Conservation (phyloP, 495 filamentous ascomycete species). For the Ramalina peruviana region DNA sequence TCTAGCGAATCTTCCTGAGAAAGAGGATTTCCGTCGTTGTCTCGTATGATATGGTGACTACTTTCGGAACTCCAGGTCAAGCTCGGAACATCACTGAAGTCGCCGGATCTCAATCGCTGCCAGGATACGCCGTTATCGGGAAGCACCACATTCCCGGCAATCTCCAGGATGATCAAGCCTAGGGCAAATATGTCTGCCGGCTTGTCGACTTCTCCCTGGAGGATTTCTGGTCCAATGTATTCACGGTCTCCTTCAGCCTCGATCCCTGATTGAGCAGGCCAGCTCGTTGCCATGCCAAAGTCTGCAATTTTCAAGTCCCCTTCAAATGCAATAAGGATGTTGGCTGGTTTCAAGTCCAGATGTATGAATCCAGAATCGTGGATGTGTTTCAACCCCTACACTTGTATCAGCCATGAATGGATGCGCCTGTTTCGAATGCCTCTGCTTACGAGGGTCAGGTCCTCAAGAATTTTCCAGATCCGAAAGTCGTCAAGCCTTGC, state of each 20-base stretch:
- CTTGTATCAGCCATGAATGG: slow-evolving; percentile 17
- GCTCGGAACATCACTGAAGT: slow-evolving; percentile 72
- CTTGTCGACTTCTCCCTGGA: slow-evolving; percentile 72
- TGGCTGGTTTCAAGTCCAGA: slow-evolving; percentile 89
- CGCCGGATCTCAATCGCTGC: slow-evolving; percentile 73
- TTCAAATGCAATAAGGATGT: slow-evolving; percentile 81
- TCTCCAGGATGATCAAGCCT: slow-evolving; percentile 86
- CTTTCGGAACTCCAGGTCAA: slow-evolving; percentile 65
- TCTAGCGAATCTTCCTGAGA: slow-evolving; percentile 34
- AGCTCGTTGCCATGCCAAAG: slow-evolving; percentile 79
- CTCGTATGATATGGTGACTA: slow-evolving; percentile 43
- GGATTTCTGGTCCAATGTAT: slow-evolving; percentile 86
- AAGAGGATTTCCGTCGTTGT: slow-evolving; percentile 58
- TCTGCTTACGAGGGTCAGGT: slow-evolving; percentile 56
- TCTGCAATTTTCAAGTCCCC: slow-evolving; percentile 89
- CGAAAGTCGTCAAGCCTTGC: slow-evolving; percentile 89
- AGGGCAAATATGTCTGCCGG: slow-evolving; percentile 87
- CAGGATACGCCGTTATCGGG: slow-evolving; percentile 85
- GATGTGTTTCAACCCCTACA: slow-evolving; percentile 71
- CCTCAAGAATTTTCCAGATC: slow-evolving; percentile 93
- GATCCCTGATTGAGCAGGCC: slow-evolving; percentile 60
- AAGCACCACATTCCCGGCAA: slow-evolving; percentile 77
- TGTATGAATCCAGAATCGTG: slow-evolving; percentile 83
- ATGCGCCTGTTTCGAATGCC: neutral
- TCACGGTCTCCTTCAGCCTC: slow-evolving; percentile 91